Base-by-base conservation (phyloP, 2,329 filamentous ascomycete species). In the Hymenoscyphus albidus region DNA sequence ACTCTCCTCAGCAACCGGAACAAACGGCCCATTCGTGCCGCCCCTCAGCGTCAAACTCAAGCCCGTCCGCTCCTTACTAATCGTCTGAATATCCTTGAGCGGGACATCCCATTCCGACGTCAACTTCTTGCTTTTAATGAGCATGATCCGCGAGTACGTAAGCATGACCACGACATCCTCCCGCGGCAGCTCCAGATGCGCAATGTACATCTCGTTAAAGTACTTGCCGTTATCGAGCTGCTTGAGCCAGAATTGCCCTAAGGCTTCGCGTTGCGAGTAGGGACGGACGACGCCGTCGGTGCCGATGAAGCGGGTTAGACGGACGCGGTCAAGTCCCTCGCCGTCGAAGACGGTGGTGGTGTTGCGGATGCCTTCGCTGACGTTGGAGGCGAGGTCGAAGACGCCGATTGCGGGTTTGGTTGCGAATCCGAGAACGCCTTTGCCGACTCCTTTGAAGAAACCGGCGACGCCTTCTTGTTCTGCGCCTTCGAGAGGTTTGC, bases 211-310 rank as follows among this genome's bases (percentile, higher is more conserved):
- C 78, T 99, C 95, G 78, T 96, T 90, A 84, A 99, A 99, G 82
- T 94, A 98, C 77, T 93, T 95, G 67, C 95, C 95, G 69, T 97
- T 95, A 78, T 99, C 95, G 12, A 96, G 88, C 65, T 97, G 96
- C 83, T 99, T 99, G 69, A 99, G 88, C 96, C 95, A 99, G 81
- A 92, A 97, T 77, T 99, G 95, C 0, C 95, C 95, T 2, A 99
- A 87, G 0, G 95, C 93, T 81, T 99, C 95, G 58, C 95, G 91
- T 75, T 96, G 91, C 63, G 89, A 93, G 81, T 97, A 99, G 0
- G 95, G 93, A 2, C 94, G 89, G 40, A 99, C 93, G 66, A 99
- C 91, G 51, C 95, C 95, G 76, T 99, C 94, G 54, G 88, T 86
- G 16, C 92, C 91, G 66, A 99, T 92, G 79, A 96, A 97, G 18